These are phyloP conservation scores for Tephrocybe sp. DNA, from an alignment of 768 basidiomycete species.

Conservation along the genomic window DNA sequence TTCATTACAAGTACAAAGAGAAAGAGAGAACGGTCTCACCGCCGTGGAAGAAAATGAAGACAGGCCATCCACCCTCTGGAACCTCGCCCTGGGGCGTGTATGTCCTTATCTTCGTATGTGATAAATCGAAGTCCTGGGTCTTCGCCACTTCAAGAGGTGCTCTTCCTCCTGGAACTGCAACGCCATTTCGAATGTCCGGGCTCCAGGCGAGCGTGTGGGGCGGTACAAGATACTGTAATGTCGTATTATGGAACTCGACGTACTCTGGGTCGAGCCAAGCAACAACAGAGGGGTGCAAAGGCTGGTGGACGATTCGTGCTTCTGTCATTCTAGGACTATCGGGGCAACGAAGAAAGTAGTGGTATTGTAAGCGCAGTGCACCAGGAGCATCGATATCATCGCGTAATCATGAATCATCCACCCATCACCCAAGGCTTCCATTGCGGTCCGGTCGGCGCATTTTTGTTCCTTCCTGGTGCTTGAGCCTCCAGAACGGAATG, in stretches of 20 bases:
- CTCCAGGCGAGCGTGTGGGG: slow-evolving; percentile 64
- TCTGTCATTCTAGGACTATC: neutral
- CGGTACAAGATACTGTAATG: slow-evolving; percentile 24
- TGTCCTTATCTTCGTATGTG: slow-evolving; percentile 54
- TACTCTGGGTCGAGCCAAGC: slow-evolving; percentile 67
- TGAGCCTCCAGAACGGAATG: no score
- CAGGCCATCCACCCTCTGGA: slow-evolving; percentile 65
- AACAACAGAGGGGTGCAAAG: slow-evolving; percentile 64
- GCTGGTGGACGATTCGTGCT: slow-evolving; percentile 31
- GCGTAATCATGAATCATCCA: no score
- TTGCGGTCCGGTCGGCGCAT: no score
- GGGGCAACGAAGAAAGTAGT: no score
- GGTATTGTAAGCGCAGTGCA: no score
- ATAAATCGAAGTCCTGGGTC: slow-evolving; percentile 52
- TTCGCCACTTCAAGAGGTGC: slow-evolving; percentile 54
- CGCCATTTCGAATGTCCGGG: slow-evolving; percentile 50
- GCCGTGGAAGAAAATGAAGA: slow-evolving; percentile 75
- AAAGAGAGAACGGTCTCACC: slow-evolving; percentile 35
- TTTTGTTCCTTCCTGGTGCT: no score
- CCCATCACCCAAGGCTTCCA: no score
- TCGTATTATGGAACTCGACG: slow-evolving; percentile 54
- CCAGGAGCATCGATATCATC: no score
- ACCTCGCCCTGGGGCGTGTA: slow-evolving; percentile 59
- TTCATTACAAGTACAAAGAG: neutral
- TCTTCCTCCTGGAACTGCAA: slow-evolving; percentile 58